These are phyloP conservation scores for Hsuehochloa calcarea DNA, from an alignment of 176 grass and related monocot genomes.

Conservation along the genomic window DNA sequence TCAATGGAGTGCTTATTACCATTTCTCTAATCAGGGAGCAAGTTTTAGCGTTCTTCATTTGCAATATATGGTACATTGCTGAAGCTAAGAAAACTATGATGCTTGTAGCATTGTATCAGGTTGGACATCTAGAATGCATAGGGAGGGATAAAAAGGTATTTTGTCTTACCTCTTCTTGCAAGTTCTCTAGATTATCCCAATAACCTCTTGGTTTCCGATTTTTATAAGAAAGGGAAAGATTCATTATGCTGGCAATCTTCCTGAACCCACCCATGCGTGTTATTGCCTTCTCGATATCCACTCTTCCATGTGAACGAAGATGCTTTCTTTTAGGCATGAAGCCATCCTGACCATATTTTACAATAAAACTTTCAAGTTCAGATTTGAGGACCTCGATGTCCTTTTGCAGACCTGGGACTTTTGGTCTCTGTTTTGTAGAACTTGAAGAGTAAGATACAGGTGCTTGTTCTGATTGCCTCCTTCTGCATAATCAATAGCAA, in stretches of 20 bases:
- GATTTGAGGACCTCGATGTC: slow-evolving; percentile 77
- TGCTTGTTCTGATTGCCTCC: slow-evolving; percentile 38
- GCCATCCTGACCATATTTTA: slow-evolving; percentile 65
- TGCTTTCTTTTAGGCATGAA: slow-evolving; percentile 99
- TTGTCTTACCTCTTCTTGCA: slow-evolving; percentile 78
- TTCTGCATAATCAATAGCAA: slow-evolving; percentile 22
- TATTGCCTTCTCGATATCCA: slow-evolving; percentile 99
- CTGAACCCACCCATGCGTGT: slow-evolving; percentile 92
- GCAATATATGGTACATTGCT: background rate
- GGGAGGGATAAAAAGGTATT: background rate
- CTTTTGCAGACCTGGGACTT: slow-evolving; percentile 78
- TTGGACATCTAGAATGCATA: background rate
- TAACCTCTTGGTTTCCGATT: slow-evolving; percentile 89
- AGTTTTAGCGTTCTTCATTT: background rate
- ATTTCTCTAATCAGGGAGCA: background rate
- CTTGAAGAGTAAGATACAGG: slow-evolving; percentile 35
- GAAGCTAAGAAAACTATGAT: background rate
- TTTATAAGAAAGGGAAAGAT: slow-evolving; percentile 86
- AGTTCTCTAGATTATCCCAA: slow-evolving; percentile 96
- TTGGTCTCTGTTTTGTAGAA: slow-evolving; percentile 54
- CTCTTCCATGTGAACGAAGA: slow-evolving; percentile 72
- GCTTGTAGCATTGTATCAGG: background rate
- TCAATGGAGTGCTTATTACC: background rate
- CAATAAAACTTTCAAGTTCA: slow-evolving; percentile 72
- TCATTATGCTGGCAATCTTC: slow-evolving; percentile 76